Base-by-base conservation (phyloP, 257 asterid species). In the Nicotiana knightiana region DNA sequence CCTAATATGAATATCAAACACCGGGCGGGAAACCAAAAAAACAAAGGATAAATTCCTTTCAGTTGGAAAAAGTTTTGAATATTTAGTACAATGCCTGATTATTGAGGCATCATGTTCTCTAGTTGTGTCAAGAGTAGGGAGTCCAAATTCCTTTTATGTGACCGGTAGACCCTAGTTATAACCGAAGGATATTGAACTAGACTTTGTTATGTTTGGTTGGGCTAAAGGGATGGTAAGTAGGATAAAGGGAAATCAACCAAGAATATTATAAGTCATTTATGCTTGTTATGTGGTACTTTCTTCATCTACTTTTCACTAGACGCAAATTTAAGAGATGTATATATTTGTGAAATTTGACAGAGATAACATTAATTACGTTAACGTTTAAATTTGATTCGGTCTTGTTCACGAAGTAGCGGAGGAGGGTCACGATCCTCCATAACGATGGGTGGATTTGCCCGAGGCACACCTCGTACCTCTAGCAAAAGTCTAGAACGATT, bases 21-120 rank as follows among this genome's bases (percentile, higher is more conserved):
- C 51, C 12, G 51, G 3, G 11, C 9, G 35, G 0, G 3, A 9
- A 43, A 43, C 3, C 51, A 43, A 43, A 43, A 43, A 43, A 2
- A 43, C 12, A 43, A 9, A 43, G 85, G 80, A 66, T 57, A 77
- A 37, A 67, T 78, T 67, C 64, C 77, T 37, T 64, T 6, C 13
- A 43, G 77, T 64, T 63, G 71, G 58, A 30, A 16, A 7, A 3
- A 33, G 6, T 33, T 64, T 54, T 79, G 24, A 39, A 79, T 37
- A 37, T 8, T 79, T 51, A 53, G 82, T 62, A 76, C 82, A 54
- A 17, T 53, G 67, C 48, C n/a, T 83, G 85, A 64, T 83, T 83
- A 78, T 68, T 48, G 43, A 65, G 79, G 85, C 79, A 76, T 83
- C 82, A 54, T 83, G 79, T 83, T 83, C 82, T 33, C 26, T 32